A percentile compares a stretch with the other conserved stretches of the same genome.
Evolutionary conservation across 129 eudicot species (phyloP).

Genomic region (Solidago caesia): DNA sequence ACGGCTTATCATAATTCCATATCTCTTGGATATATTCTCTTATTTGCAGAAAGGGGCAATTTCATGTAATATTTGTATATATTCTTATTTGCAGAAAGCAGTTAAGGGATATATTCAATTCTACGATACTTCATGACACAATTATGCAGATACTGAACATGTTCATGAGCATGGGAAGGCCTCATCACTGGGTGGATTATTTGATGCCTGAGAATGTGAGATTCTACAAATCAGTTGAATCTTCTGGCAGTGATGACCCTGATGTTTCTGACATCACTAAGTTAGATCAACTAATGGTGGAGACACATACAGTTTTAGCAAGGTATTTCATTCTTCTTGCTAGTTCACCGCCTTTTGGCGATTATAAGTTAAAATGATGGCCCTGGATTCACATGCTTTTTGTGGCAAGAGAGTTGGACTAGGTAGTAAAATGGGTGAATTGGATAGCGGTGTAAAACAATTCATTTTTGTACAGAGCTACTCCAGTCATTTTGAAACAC

Average conservation of each 20-base stretch:
- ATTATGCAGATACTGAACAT: conserved; percentile 64
- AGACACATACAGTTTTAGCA: conserved; percentile 69
- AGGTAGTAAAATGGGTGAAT: too few relatives aligned
- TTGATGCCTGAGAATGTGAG: conserved; percentile 71
- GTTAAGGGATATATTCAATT: conserved; percentile 68
- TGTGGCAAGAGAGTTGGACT: too few relatives aligned
- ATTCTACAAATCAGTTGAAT: conserved; percentile 40
- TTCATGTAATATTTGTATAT: conserved; percentile 11
- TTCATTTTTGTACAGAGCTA: too few relatives aligned
- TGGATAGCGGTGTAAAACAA: too few relatives aligned
- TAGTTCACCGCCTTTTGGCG: not conserved
- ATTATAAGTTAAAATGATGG: too few relatives aligned
- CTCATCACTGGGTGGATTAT: conserved; percentile 76
- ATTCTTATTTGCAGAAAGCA: conserved; percentile 62
- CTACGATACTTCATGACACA: conserved; percentile 62
- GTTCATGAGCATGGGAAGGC: conserved; percentile 79
- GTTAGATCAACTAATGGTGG: conserved; percentile 71
- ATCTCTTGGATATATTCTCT: not conserved
- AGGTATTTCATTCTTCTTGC: conserved; percentile 41
- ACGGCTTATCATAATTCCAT: not conserved
- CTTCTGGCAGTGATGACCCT: conserved; percentile 23
- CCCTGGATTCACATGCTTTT: too few relatives aligned
- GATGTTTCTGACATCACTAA: conserved; percentile 42
- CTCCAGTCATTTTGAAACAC: too few relatives aligned
- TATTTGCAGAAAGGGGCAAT: not conserved